These are phyloP conservation scores for Rutstroemia sydowiana DNA, from an alignment of 2,329 filamentous ascomycete species.

Conservation along the genomic window DNA sequence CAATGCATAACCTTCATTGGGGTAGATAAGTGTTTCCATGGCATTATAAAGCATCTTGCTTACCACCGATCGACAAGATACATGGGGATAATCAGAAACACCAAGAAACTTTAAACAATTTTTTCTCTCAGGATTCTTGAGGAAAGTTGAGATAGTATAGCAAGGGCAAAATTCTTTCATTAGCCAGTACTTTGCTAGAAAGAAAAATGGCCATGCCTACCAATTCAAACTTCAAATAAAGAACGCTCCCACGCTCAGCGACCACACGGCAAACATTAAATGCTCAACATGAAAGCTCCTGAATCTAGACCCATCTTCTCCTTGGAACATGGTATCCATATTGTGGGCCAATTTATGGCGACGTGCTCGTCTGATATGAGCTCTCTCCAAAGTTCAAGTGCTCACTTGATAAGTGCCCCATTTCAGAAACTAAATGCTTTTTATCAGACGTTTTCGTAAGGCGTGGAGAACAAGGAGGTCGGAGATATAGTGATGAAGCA, in stretches of 20 bases:
- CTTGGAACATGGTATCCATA: too few species aligned
- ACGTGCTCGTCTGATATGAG: not conserved
- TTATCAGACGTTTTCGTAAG: not conserved
- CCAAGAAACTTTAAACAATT: too few species aligned
- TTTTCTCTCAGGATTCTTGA: too few species aligned
- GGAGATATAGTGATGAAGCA: not conserved
- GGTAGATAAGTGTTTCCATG: not conserved
- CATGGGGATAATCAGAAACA: too few species aligned
- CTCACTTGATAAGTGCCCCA: not conserved
- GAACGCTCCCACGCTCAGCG: too few species aligned
- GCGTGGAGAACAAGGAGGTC: not conserved
- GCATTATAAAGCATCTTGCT: slow-evolving; percentile 1
- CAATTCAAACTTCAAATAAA: not conserved
- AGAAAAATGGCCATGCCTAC: not conserved
- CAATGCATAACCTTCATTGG: not conserved
- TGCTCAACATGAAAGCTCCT: too few species aligned
- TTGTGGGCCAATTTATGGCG: not conserved
- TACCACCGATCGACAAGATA: not conserved
- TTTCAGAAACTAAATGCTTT: not conserved
- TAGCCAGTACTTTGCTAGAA: too few species aligned
- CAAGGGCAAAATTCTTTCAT: too few species aligned
- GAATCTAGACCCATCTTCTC: too few species aligned
- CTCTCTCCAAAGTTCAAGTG: not conserved
- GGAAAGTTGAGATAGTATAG: too few species aligned
- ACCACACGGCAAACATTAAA: too few species aligned